These are phyloP conservation scores for Rhinocladiella similis DNA, from an alignment of 2,329 filamentous ascomycete species.

Conservation along the genomic window DNA sequence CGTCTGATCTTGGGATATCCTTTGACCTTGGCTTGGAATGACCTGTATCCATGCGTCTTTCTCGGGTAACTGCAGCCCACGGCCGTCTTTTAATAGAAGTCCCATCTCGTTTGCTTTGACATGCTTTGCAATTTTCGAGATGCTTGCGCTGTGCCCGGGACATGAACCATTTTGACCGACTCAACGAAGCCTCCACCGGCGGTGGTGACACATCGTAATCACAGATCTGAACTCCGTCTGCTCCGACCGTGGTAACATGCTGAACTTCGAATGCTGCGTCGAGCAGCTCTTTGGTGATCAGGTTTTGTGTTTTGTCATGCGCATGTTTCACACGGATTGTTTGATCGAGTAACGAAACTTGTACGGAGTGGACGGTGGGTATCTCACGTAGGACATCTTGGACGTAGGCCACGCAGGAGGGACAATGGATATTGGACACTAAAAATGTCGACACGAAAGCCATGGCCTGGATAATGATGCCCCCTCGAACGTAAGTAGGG, in stretches of 20 bases:
- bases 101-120: slow-evolving; percentile 42
- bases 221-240: slow-evolving; percentile 32
- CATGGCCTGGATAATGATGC: slow-evolving; percentile 10
- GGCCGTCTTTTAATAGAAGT: slow-evolving; percentile 22
- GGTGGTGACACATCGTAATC: slow-evolving; percentile 37
- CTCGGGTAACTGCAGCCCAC: slow-evolving; percentile 19
- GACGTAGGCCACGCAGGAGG: slow-evolving; percentile 49
- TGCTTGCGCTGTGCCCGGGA: slow-evolving; percentile 37
- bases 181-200: slow-evolving; percentile 1
- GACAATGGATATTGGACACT: slow-evolving; percentile 51
- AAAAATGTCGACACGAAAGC: slow-evolving; percentile 39
- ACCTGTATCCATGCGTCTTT: background rate
- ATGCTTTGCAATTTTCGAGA: slow-evolving; percentile 53
- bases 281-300: slow-evolving; percentile 40
- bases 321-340: slow-evolving; percentile 45
- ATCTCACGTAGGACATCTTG: slow-evolving; percentile 42
- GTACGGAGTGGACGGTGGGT: slow-evolving; percentile 38
- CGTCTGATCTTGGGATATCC: slow-evolving; percentile 14
- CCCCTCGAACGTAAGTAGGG: too few relatives aligned
- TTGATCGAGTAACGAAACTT: slow-evolving; percentile 46
- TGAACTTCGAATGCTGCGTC: slow-evolving; percentile 50
- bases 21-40: background rate
- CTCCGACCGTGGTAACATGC: slow-evolving; percentile 43
- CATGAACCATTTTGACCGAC: slow-evolving; percentile 21
- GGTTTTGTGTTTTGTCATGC: slow-evolving; percentile 32